These are phyloP conservation scores for Melastoma malabathricum DNA, from an alignment of 345 rosid species.

Conservation along the genomic window DNA sequence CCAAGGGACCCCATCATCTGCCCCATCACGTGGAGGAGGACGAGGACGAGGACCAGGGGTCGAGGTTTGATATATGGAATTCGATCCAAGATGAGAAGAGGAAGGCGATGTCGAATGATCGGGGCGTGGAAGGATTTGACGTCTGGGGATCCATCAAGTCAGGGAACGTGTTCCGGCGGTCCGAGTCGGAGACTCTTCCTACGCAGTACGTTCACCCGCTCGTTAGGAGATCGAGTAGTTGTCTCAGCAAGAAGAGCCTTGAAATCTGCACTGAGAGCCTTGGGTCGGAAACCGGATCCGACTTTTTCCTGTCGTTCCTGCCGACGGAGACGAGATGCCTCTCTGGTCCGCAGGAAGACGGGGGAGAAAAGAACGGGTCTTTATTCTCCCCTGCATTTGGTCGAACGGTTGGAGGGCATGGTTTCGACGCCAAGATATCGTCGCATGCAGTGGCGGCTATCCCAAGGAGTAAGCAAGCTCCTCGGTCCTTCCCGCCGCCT, in stretches of 20 bases:
- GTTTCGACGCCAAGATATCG: background rate
- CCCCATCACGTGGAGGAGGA: conserved; percentile 19
- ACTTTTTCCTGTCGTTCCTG: conserved; percentile 53
- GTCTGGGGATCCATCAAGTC: conserved; percentile 51
- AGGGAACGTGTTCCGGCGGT: conserved; percentile 4
- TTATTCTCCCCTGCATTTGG: too few relatives aligned
- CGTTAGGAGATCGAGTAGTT: conserved; percentile 41
- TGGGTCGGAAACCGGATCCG: conserved; percentile 97
- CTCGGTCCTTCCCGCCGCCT: conserved; percentile 64
- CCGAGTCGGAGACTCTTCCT: conserved; percentile 9
- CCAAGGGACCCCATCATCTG: conserved; percentile 23
- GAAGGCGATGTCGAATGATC: conserved; percentile 8
- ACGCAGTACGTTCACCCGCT: conserved; percentile 72
- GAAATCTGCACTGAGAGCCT: conserved; percentile 92
- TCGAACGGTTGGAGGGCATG: too few relatives aligned
- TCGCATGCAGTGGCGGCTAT: background rate
- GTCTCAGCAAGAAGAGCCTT: conserved; percentile 68
- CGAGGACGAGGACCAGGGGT: conserved; percentile 6
- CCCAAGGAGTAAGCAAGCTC: conserved; percentile 4
- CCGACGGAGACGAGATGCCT: conserved; percentile 43
- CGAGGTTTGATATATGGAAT: conserved; percentile 24
- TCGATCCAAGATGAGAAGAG: conserved; percentile 29
- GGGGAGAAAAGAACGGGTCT: conserved; percentile 5
- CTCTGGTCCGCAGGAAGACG: conserved; percentile 13
- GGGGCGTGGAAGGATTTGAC: conserved; percentile 26